phyloP scores from a whole-genome alignment of 495 filamentous ascomycete species.

The Trichoderma reesei region DNA sequence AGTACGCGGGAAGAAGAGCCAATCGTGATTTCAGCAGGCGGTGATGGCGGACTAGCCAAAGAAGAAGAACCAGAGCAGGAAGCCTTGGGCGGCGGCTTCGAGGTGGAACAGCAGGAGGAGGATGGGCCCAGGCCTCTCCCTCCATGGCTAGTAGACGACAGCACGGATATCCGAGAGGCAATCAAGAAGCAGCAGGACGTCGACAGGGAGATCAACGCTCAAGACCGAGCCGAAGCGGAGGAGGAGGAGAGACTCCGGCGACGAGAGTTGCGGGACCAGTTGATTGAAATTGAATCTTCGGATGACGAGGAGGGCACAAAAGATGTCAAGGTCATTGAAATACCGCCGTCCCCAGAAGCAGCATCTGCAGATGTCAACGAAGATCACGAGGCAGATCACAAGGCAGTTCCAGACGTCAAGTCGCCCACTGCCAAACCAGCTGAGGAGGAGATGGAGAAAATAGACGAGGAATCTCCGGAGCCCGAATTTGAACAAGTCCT shows the following conservation, averaged over 20 bases:
- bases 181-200: slow-evolving; percentile 35
- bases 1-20: slow-evolving; percentile 17
- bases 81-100: slow-evolving; percentile 60
- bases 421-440: no score
- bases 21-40: slow-evolving; percentile 15
- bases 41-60: neutral
- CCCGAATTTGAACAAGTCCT: slow-evolving; percentile 26
- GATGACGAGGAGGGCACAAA: slow-evolving; percentile 37
- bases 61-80: slow-evolving; percentile 39
- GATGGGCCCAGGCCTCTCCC: slow-evolving; percentile 57
- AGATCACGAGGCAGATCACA: no score
- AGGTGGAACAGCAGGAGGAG: slow-evolving; percentile 31
- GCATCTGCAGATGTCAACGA: no score
- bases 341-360: slow-evolving; percentile 19
- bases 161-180: slow-evolving; percentile 42
- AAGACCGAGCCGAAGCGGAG: slow-evolving; percentile 43
- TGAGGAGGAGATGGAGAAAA: neutral
- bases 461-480: slow-evolving; percentile 17
- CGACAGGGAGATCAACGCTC: slow-evolving; percentile 36
- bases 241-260: slow-evolving; percentile 32
- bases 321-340: slow-evolving; percentile 49
- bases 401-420: neutral
- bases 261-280: slow-evolving; percentile 20
- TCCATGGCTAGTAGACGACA: slow-evolving; percentile 66
- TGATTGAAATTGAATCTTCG: slow-evolving; percentile 38